Percentiles rank a stretch among this genome's conserved stretches.
Evolutionary conservation across 345 rosid genomes (phyloP).

Genomic region (Hirschfeldia incana): DNA sequence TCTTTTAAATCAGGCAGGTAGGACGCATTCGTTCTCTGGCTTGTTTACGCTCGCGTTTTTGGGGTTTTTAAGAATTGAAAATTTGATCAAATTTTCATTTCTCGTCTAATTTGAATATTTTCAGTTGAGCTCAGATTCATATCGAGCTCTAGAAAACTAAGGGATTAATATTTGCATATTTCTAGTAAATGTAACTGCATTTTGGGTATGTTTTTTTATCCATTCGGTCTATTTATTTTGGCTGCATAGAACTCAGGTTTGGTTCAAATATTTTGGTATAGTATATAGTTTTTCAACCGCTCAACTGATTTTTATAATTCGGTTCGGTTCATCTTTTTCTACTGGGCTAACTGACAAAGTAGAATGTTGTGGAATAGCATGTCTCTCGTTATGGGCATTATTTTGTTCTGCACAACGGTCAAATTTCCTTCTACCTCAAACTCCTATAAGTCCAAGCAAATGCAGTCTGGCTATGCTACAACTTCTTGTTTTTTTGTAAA

Average conservation of each 20-base stretch:
- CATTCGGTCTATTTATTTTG: neutral
- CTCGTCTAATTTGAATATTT: too few species aligned
- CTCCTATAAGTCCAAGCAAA: neutral
- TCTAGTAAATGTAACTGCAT: neutral
- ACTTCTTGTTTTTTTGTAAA: neutral
- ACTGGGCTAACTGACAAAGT: neutral
- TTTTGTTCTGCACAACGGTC: neutral
- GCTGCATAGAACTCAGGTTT: neutral
- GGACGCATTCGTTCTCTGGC: too few species aligned
- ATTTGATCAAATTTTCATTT: too few species aligned
- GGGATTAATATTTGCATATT: too few species aligned
- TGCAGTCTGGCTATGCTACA: too few species aligned
- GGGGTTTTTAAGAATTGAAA: too few species aligned
- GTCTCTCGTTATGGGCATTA: neutral
- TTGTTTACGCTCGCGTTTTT: too few species aligned
- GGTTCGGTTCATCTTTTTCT: neutral
- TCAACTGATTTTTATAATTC: neutral
- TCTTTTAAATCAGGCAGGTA: too few species aligned
- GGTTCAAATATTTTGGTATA: neutral
- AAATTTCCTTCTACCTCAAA: neutral
- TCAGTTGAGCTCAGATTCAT: too few species aligned
- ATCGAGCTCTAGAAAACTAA: too few species aligned
- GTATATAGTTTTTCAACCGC: neutral
- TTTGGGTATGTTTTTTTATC: neutral
- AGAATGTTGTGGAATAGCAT: neutral